phyloP scores from a whole-genome alignment of 2,329 filamentous ascomycete genomes.

The Fusarium nurragi region DNA sequence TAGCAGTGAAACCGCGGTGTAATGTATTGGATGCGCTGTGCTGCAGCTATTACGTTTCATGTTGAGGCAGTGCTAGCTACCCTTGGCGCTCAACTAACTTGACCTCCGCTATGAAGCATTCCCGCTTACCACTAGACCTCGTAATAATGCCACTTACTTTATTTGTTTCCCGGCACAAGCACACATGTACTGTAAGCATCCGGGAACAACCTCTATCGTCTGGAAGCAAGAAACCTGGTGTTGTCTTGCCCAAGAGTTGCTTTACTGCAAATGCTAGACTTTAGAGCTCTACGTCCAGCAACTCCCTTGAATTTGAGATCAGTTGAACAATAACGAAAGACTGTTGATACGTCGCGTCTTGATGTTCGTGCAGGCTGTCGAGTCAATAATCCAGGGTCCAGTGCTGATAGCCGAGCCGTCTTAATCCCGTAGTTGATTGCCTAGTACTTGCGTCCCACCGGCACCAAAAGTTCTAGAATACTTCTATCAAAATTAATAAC shows the following conservation, averaged over 20 bases:
- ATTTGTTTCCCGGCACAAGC: no score
- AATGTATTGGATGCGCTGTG: neutral
- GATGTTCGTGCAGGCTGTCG: neutral
- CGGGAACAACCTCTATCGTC: no score
- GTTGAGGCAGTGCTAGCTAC: slow-evolving; percentile 20
- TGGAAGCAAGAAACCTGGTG: neutral
- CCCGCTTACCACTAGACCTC: neutral
- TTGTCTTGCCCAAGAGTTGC: neutral
- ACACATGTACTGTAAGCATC: neutral
- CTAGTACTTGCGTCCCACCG: neutral
- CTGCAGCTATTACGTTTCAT: slow-evolving; percentile 4
- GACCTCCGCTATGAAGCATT: neutral
- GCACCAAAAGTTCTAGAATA: no score
- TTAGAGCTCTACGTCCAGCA: no score
- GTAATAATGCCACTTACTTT: neutral
- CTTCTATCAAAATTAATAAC: no score
- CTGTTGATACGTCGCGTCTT: no score
- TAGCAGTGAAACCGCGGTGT: neutral
- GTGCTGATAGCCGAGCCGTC: slow-evolving; percentile 8
- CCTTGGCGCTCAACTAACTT: neutral
- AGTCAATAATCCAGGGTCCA: slow-evolving; percentile 11
- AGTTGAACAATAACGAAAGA: no score
- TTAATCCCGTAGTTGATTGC: slow-evolving; percentile 11
- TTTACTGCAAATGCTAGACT: neutral
- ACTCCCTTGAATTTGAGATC: no score